Percentiles rank a stretch among this genome's conserved stretches.
Evolutionary conservation across 805 yeast genomes (phyloP).

Genomic region (Nakazawaea laoshanensis): DNA sequence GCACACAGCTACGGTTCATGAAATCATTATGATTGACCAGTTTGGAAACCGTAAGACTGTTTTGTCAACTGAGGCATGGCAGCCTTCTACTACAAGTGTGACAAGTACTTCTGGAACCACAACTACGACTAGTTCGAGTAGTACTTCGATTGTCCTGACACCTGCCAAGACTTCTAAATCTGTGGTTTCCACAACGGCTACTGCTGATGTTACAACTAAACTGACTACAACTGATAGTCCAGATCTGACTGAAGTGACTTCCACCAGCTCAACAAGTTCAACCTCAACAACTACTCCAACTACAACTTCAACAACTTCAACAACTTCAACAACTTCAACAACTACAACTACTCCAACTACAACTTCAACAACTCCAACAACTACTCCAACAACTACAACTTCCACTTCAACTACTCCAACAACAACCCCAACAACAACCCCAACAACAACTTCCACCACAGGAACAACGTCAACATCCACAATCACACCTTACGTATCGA

Average conservation of each 20-base stretch:
- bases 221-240: not conserved
- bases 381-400: constrained; percentile 5
- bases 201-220: not conserved
- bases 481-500: constrained; percentile 12
- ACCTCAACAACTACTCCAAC: constrained; percentile 4
- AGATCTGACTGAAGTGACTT: not conserved
- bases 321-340: constrained; percentile 11
- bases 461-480: constrained; percentile 12
- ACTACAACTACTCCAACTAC: constrained; percentile 10
- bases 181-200: not conserved
- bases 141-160: no score
- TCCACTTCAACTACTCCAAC: constrained; percentile 6
- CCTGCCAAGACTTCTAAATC: not conserved
- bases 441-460: constrained; percentile 7
- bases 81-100: no score
- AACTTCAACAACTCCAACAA: constrained; percentile 8
- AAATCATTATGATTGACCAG: constrained; percentile 6
- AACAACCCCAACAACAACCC: constrained; percentile 7
- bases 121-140: no score
- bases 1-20: constrained; percentile 4
- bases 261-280: constrained; percentile 7
- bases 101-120: no score
- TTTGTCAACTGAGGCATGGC: not conserved
- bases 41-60: constrained; percentile 6
- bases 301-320: constrained; percentile 1